phyloP scores from a whole-genome alignment of 345 rosid genomes.

The Microthlaspi erraticum region DNA sequence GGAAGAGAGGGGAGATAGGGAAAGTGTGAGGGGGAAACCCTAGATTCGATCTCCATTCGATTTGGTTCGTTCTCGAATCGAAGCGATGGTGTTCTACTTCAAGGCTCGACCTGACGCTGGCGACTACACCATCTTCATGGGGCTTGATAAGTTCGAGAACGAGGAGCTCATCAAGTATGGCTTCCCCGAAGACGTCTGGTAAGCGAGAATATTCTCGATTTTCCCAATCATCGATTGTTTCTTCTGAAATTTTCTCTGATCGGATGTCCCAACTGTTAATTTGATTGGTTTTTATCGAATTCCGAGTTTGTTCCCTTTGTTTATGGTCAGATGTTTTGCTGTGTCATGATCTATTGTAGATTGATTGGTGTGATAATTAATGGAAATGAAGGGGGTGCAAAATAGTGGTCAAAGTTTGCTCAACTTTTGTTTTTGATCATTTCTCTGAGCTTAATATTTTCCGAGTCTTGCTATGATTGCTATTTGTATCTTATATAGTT shows the following conservation, averaged over 20 bases:
- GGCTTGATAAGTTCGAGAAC: conserved; percentile 98
- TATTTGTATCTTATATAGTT: too few relatives aligned
- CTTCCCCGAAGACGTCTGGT: conserved; percentile 98
- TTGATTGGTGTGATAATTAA: conserved; percentile 5
- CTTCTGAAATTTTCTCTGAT: background rate
- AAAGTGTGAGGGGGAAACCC: conserved; percentile 44
- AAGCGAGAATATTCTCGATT: conserved; percentile 6
- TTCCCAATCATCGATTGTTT: background rate
- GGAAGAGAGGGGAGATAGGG: conserved; percentile 29
- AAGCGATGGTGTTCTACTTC: conserved; percentile 90
- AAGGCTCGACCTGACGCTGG: conserved; percentile 94
- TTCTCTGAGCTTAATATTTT: too few relatives aligned
- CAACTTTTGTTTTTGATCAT: conserved; percentile 23
- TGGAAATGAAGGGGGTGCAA: background rate
- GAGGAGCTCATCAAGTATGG: conserved; percentile 99
- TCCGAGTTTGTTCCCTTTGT: conserved; percentile 9
- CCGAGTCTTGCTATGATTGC: too few relatives aligned
- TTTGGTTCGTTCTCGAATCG: conserved; percentile 38
- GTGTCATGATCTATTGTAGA: conserved; percentile 11
- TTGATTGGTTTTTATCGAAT: conserved; percentile 10
- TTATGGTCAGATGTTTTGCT: background rate
- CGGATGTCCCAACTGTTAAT: background rate
- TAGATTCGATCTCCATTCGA: conserved; percentile 44
- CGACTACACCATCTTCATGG: conserved; percentile 98
- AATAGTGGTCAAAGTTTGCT: conserved; percentile 10